Evolutionary conservation across 75 land plant species (phyloP).

Genomic region (Isoetes taiwanensis): DNA sequence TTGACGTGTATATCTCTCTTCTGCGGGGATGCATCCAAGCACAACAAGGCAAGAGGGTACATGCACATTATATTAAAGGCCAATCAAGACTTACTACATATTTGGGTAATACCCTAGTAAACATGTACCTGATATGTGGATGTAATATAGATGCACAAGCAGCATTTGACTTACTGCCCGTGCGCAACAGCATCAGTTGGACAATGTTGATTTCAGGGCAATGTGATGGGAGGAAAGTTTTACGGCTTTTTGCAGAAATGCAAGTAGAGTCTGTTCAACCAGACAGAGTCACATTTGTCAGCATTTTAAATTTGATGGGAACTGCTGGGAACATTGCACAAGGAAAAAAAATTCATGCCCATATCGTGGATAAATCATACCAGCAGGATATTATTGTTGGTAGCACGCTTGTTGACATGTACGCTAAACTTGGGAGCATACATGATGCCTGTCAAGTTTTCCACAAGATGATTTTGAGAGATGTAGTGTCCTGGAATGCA

Average conservation of each 20-base stretch:
- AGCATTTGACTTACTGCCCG: background rate
- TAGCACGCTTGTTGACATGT: constrained; percentile 3
- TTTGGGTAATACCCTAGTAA: too few relatives aligned
- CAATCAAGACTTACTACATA: too few relatives aligned
- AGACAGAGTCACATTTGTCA: background rate
- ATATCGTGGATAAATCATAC: background rate
- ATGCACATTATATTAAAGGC: too few relatives aligned
- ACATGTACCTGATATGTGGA: too few relatives aligned
- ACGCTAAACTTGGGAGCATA: background rate
- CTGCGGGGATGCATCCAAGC: too few relatives aligned
- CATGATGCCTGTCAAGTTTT: background rate
- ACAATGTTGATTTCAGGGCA: constrained; percentile 17
- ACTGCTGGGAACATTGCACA: background rate
- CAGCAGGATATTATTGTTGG: background rate
- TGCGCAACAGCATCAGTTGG: constrained; percentile 14
- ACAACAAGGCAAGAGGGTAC: too few relatives aligned
- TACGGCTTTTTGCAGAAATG: background rate
- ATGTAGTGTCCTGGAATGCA: too few relatives aligned
- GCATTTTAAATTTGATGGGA: background rate
- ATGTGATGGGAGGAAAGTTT: constrained; percentile 10
- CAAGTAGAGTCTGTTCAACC: background rate
- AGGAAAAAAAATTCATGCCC: background rate
- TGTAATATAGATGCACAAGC: background rate
- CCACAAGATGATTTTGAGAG: too few relatives aligned
- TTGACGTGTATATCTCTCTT: too few relatives aligned